Evolutionary conservation across 169 alveolate genomes (phyloP).

Genomic region (Theileria equi): DNA sequence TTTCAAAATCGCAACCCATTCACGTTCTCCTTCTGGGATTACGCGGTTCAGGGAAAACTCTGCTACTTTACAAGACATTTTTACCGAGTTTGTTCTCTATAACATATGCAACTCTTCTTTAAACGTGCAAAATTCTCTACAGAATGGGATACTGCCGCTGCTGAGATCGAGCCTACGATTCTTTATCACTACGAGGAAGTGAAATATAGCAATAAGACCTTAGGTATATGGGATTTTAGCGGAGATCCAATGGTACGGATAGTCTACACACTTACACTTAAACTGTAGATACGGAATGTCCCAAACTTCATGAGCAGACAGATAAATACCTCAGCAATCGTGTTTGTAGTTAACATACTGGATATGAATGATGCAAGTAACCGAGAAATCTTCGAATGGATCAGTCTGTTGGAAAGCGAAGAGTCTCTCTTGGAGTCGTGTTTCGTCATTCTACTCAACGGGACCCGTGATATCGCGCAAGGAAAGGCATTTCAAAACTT

Average conservation of each 20-base stretch:
- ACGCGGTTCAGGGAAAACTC: slow-evolving; percentile 64
- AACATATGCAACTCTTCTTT: neutral
- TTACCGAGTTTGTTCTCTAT: slow-evolving; percentile 37
- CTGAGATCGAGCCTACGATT: slow-evolving; percentile 50
- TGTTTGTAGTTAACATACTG: slow-evolving; percentile 33
- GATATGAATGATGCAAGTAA: slow-evolving; percentile 31
- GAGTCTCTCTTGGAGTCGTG: slow-evolving; percentile 14
- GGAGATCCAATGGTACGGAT: slow-evolving; percentile 41
- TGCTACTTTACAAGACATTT: slow-evolving; percentile 46
- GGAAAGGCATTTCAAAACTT: slow-evolving; percentile 17
- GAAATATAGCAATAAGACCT: slow-evolving; percentile 2
- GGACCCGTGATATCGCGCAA: neutral
- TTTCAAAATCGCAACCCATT: slow-evolving; percentile 15
- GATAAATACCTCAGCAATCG: slow-evolving; percentile 44
- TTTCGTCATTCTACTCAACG: slow-evolving; percentile 33
- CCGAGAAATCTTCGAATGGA: slow-evolving; percentile 28
- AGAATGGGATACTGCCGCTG: slow-evolving; percentile 34
- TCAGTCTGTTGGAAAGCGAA: slow-evolving; percentile 25
- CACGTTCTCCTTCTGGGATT: slow-evolving; percentile 56
- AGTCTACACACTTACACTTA: neutral
- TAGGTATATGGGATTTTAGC: slow-evolving; percentile 65
- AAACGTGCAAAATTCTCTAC: neutral
- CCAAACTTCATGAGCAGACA: slow-evolving; percentile 41
- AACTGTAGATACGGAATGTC: slow-evolving; percentile 23
- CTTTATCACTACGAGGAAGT: slow-evolving; percentile 58